Evolutionary conservation across 208 protist genomes (phyloP).

Genomic region (Entamoeba nuttalli): DNA sequence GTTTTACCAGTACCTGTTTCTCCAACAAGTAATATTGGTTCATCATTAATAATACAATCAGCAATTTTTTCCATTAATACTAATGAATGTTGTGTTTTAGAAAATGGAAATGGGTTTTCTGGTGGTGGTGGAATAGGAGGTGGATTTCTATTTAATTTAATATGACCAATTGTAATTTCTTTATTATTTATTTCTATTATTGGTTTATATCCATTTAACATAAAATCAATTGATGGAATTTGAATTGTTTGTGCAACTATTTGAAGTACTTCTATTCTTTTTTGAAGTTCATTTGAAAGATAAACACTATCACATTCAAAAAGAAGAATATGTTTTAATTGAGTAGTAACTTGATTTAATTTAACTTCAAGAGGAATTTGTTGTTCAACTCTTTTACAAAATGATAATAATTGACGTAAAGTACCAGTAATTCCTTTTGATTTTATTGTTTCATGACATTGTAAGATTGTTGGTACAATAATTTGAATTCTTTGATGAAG

Average conservation of each 20-base stretch:
- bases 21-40: conserved; percentile 81
- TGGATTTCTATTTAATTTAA: too few species aligned
- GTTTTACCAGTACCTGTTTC: conserved; percentile 93
- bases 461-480: not conserved
- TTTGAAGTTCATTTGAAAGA: not conserved
- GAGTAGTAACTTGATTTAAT: not conserved
- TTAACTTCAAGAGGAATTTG: not conserved
- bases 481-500: not conserved
- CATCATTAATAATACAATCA: conserved; percentile 59
- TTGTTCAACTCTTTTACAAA: not conserved
- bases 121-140: not conserved
- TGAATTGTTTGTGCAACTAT: not conserved
- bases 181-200: too few species aligned
- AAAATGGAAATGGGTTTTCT: conserved; percentile 50
- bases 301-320: not conserved
- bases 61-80: conserved; percentile 76
- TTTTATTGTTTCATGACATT: not conserved
- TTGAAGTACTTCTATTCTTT: not conserved
- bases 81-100: conserved; percentile 70
- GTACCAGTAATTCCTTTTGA: not conserved
- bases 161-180: not conserved
- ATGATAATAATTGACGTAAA: not conserved
- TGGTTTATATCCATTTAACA: not conserved
- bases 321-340: not conserved
- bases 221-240: not conserved